Percentiles rank a stretch among this genome's conserved stretches.
These are phyloP conservation scores for Coemansia sp. DNA, from an alignment of 192 early-diverging fungal species.

Conservation along the genomic window DNA sequence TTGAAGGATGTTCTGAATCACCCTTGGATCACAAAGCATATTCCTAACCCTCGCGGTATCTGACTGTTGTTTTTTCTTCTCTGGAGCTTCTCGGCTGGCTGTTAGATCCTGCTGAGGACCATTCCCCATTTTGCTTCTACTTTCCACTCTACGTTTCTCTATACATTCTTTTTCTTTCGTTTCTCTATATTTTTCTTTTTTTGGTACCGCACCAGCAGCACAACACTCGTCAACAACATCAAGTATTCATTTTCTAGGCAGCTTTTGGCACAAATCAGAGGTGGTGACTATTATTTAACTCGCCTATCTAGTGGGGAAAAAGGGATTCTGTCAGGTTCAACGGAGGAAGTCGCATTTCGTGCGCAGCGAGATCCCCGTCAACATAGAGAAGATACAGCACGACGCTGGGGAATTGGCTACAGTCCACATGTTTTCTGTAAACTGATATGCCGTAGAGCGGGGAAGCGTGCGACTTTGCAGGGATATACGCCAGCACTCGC, in stretches of 20 bases:
- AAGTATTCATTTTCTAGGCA: too few relatives aligned
- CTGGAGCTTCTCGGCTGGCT: too few relatives aligned
- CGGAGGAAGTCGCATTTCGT: slow-evolving; percentile 23
- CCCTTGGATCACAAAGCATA: slow-evolving; percentile 65
- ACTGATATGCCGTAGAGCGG: slow-evolving; percentile 40
- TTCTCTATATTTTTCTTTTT: background rate
- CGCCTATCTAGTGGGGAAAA: background rate
- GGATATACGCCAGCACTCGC: slow-evolving; percentile 20
- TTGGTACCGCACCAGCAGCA: background rate
- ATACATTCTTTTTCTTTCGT: background rate
- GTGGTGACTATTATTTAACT: too few relatives aligned
- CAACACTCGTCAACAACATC: background rate
- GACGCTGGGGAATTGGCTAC: background rate
- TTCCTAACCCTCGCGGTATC: slow-evolving; percentile 22
- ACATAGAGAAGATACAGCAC: slow-evolving; percentile 27
- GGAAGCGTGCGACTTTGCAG: slow-evolving; percentile 8
- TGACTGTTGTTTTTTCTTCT: background rate
- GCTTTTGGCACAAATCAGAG: too few relatives aligned
- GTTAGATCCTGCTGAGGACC: background rate
- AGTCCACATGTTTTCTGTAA: slow-evolving; percentile 27
- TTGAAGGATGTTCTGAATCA: slow-evolving; percentile 77
- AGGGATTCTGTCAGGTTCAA: background rate
- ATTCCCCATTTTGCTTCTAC: background rate
- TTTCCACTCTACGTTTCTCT: background rate
- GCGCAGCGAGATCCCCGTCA: slow-evolving; percentile 25